Conservation (phyloP, 495 filamentous ascomycete species). For the Melanomma pulvis-pyrius region DNA sequence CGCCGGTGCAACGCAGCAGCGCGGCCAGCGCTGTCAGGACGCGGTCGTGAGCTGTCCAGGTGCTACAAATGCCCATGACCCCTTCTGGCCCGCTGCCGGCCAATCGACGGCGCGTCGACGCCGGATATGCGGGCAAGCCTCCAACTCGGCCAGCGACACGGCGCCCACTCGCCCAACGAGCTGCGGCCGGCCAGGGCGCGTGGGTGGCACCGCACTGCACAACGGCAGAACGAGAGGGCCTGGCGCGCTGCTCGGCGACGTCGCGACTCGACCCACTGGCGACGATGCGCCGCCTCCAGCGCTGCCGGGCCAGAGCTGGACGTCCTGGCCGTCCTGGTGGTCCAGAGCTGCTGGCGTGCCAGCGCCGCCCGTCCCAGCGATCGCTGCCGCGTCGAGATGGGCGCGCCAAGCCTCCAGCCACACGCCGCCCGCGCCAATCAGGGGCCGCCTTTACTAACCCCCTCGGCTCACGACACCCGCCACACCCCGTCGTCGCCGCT, state of each 20-base stretch:
- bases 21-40: not conserved
- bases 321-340: too few relatives aligned
- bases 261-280: not conserved
- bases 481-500: too few relatives aligned
- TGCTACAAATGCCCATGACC: conserved; percentile 11
- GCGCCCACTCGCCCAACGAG: too few relatives aligned
- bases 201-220: conserved; percentile 2
- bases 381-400: too few relatives aligned
- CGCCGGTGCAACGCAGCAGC: conserved; percentile 9
- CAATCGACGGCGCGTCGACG: conserved; percentile 18
- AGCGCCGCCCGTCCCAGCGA: too few relatives aligned
- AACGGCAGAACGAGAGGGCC: not conserved
- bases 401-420: too few relatives aligned
- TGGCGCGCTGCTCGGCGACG: not conserved
- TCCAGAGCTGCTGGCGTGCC: too few relatives aligned
- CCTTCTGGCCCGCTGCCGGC: conserved; percentile 4
- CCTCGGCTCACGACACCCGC: too few relatives aligned
- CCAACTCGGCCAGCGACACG: conserved; percentile 13
- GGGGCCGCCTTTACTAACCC: too few relatives aligned
- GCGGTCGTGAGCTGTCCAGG: conserved; percentile 16
- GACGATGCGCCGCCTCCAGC: too few relatives aligned
- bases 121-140: conserved; percentile 1
- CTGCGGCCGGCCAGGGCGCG: conserved; percentile 9
- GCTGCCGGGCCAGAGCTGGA: too few relatives aligned
- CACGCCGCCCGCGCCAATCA: too few relatives aligned